Evolutionary conservation across 2,329 filamentous ascomycete species (phyloP).

Genomic region (Capronia americana): DNA sequence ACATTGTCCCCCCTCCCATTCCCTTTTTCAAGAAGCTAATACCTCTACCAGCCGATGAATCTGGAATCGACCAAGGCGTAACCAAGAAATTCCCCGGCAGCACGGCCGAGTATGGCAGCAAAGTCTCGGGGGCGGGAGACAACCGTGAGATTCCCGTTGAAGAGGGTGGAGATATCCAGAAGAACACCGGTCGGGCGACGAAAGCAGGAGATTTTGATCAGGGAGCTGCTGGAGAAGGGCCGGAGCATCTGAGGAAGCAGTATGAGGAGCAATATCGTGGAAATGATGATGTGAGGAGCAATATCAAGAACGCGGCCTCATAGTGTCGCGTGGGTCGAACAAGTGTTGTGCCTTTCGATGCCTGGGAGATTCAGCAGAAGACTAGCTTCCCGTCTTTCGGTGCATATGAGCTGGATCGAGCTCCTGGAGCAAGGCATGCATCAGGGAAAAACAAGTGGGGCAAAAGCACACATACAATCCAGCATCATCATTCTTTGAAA

Average conservation of each 20-base stretch:
- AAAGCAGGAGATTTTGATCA: slow-evolving; percentile 47
- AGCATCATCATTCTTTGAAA: neutral
- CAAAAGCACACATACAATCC: neutral
- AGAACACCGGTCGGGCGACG: slow-evolving; percentile 43
- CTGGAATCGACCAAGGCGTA: slow-evolving; percentile 50
- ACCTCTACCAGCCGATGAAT: slow-evolving; percentile 42
- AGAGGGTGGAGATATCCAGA: slow-evolving; percentile 47
- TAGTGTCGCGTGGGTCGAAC: neutral
- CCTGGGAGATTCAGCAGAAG: neutral
- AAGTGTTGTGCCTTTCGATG: neutral
- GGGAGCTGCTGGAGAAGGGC: slow-evolving; percentile 37
- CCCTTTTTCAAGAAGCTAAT: slow-evolving; percentile 2
- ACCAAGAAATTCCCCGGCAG: slow-evolving; percentile 48
- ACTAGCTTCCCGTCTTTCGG: too few species aligned
- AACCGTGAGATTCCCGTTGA: slow-evolving; percentile 50
- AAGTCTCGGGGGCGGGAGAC: slow-evolving; percentile 46
- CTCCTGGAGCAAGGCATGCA: neutral
- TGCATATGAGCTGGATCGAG: neutral
- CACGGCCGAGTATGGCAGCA: slow-evolving; percentile 48
- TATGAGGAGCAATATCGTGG: slow-evolving; percentile 28
- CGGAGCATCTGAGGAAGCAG: slow-evolving; percentile 33
- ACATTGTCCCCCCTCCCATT: slow-evolving; percentile 29
- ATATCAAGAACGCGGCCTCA: slow-evolving; percentile 26
- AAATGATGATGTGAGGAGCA: slow-evolving; percentile 35
- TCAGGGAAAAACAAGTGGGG: neutral